phyloP scores from a whole-genome alignment of 306 rosid genomes.

The Luffa acutangula region DNA sequence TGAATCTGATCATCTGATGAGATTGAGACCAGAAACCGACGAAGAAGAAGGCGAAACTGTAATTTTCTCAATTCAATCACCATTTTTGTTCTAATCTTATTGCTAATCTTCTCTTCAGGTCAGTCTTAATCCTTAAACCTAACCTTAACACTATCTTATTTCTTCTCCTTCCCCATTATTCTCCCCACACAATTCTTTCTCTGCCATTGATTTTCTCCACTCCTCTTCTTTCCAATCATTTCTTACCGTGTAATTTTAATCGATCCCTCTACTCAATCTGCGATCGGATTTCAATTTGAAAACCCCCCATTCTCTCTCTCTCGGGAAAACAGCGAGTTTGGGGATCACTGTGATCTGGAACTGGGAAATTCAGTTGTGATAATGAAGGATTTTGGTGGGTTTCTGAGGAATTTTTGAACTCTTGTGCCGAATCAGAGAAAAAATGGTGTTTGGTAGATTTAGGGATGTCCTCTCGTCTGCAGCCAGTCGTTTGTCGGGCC shows the following conservation, averaged over 20 bases:
- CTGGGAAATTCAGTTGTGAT: not conserved
- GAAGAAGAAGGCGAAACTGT: not conserved
- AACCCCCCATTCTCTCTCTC: not conserved
- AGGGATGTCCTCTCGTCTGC: slow-evolving; percentile 28
- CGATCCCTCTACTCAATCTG: not conserved
- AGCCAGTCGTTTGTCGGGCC: slow-evolving; percentile 22
- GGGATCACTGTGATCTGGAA: not conserved
- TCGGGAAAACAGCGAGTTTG: not conserved
- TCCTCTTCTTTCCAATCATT: not conserved
- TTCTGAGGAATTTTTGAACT: not conserved
- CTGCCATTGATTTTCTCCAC: not conserved
- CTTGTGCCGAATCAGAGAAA: slow-evolving; percentile 1
- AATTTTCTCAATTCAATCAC: not conserved
- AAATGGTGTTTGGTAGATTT: slow-evolving; percentile 49
- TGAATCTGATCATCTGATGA: slow-evolving; percentile 6
- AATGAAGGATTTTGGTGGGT: not conserved
- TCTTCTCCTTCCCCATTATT: not conserved
- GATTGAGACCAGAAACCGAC: not conserved
- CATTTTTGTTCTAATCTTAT: not conserved
- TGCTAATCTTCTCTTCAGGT: not conserved
- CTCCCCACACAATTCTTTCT: not conserved
- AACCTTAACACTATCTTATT: not conserved
- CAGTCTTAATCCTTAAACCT: not conserved
- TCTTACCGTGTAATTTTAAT: not conserved
- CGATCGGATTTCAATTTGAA: not conserved